Base-by-base conservation (phyloP, 805 yeast species). In the Nakazawaea ernobii region DNA sequence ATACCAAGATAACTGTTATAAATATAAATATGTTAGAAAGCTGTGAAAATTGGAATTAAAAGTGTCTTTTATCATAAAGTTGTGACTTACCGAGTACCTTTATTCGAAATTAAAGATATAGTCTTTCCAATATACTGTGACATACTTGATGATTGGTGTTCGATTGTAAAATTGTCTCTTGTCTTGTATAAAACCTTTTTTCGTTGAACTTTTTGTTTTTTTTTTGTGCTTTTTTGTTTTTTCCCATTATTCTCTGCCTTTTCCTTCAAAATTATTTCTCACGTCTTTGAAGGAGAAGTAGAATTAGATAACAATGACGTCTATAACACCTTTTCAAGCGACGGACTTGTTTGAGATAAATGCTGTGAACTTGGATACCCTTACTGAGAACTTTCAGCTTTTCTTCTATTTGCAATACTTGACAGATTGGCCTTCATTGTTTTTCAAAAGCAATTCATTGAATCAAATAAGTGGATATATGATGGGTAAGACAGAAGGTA, bases 401-500 rank as follows among this genome's bases (percentile, higher is more conserved):
- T 83, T 80, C 42, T 94, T 90, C 61, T 94, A 94, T 60, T 74
- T 86, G 14, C 88, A 88, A 55, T 94, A 94, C 58, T 69, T 94
- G 46, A 74, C 81, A 8, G 73, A 78, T 45, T 91, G 97, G 97
- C 98, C 99, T 6, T 75, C 89, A 32, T 68, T 94, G 40, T 85
- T 90, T 65, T 92, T 90, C 76, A 85, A 89, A 60, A 79, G 91
- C 9, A 68, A 14, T 20, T 14, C 43, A 13, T 24, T 47, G 45
- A 29, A 52, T 24, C 37, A 48, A 33, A 56, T 55, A 15, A 71
- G 86, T 32, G 92, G 91, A 0, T 85, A 86, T 60, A 84, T 94
- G 95, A 80, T 94, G 80, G 98, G 95, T n/a, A 94, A 94, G 63
- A 83, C 95, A 1, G 99, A 94, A 62, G 99, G 99, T 0, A 71